Conservation (phyloP, 257 asterid genomes). For the Jacaranda copaia region DNA sequence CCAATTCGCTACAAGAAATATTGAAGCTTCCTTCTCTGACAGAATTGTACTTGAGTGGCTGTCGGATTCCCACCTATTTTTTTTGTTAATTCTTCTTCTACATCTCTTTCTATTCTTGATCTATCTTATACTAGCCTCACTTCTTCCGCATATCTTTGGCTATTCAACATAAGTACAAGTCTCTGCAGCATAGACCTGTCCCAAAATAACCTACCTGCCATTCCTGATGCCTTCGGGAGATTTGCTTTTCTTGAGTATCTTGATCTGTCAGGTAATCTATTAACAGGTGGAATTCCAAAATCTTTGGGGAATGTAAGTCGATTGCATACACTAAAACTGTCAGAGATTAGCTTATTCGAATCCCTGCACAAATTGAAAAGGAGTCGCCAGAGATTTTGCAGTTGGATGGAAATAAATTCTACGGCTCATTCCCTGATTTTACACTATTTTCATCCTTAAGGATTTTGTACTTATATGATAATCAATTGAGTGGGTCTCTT, state of each 20-base stretch:
- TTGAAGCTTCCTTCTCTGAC: conserved; percentile 17
- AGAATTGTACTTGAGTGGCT: background rate
- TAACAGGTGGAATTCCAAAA: background rate
- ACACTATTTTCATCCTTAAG: no score
- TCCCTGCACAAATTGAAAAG: no score
- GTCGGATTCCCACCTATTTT: background rate
- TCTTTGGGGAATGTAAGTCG: conserved; percentile 20
- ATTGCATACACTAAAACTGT: background rate
- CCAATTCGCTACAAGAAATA: conserved; percentile 8
- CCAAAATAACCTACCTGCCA: conserved; percentile 19
- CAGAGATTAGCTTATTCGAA: background rate
- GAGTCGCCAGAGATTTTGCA: no score
- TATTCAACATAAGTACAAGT: background rate
- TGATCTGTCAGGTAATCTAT: conserved; percentile 7
- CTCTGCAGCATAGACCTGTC: conserved; percentile 28
- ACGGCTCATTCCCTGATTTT: no score
- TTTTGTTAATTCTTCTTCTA: conserved; percentile 27
- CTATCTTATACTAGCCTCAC: conserved; percentile 15
- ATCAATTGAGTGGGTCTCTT: no score
- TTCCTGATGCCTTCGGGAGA: conserved; percentile 36
- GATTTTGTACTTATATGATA: no score
- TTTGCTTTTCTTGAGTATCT: conserved; percentile 21
- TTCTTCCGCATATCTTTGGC: background rate
- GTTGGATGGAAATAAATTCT: no score
- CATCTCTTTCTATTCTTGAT: conserved; percentile 30